Base-by-base conservation (phyloP, 495 filamentous ascomycete genomes). In the Pyronema omphalodes region DNA sequence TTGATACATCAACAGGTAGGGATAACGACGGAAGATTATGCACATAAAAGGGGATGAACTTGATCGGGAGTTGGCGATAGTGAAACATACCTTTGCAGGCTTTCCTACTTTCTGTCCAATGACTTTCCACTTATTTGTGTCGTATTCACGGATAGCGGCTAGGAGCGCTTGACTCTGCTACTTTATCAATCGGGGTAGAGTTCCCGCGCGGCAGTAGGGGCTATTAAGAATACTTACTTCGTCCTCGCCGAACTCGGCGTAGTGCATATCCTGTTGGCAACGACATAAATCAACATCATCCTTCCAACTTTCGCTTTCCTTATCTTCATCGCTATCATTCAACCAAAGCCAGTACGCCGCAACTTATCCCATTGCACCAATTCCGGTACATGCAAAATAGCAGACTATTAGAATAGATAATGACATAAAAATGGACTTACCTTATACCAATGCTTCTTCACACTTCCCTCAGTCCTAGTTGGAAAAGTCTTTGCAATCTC, bases 391-490 rank as follows among this genome's bases (percentile, higher is more conserved):
- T 37, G 48, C 12, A 14, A 29, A 18, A 23, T 2, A 12, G 3
- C 39, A 12, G 39, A 36, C 23, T 35, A 50, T 48, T 45, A 18
- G 34, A 49, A 44, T 45, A 55, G 41, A 52, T 54, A 39, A 47
- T 44, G 15, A 62, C 71, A 51, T 29, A 29, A 29, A 5, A 29
- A 29, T 29, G 23, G 5, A 29, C 23, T 29, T 73, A 88, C 88
- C 76, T 98, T 98, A 67, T 98, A 98, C 91, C 91, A 98, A 68
- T 98, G 91, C 71, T 98, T 98, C 75, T 98, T 98, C 9, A 98
- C 91, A 63, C 87, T 94, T 14, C 91, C 91, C 68, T 98, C 91
- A 18, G 91, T 98, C 58, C 91, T 75, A 14, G 76, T 79, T 12
- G 91, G 91, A 68, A 98, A 98, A 8, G 83, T 88, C 86, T 95